These are phyloP conservation scores for Phaeoacremonium minimum DNA, from an alignment of 2,329 filamentous ascomycete species.

Conservation along the genomic window DNA sequence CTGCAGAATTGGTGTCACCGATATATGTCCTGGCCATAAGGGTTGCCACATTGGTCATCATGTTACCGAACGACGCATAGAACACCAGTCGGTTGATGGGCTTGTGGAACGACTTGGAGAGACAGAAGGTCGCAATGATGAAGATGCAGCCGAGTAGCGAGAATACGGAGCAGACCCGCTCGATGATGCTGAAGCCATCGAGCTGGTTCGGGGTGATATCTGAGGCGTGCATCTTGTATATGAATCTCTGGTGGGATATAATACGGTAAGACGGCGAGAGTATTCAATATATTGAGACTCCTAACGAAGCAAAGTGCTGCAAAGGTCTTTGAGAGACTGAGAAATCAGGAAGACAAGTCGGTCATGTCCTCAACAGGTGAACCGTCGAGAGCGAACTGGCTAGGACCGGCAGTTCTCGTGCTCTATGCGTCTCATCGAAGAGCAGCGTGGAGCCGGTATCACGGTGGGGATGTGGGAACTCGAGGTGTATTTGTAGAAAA, in stretches of 20 bases:
- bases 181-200: slow-evolving; percentile 54
- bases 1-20: slow-evolving; percentile 35
- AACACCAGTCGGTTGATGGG: slow-evolving; percentile 86
- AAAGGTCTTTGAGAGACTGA: neutral
- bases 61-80: slow-evolving; percentile 77
- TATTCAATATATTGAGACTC: neutral
- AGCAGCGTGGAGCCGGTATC: no score
- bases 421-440: no score
- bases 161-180: slow-evolving; percentile 65
- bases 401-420: no score
- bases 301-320: neutral
- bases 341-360: neutral
- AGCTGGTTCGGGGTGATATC: slow-evolving; percentile 30
- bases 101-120: slow-evolving; percentile 70
- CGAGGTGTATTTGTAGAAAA: no score
- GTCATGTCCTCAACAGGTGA: no score
- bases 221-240: slow-evolving; percentile 6
- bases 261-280: neutral
- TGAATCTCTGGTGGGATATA: neutral
- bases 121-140: slow-evolving; percentile 66
- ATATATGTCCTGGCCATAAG: slow-evolving; percentile 65
- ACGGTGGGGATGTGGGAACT: no score
- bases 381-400: no score
- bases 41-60: slow-evolving; percentile 72
- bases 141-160: slow-evolving; percentile 68